A percentile compares a stretch with the other conserved stretches of the same genome.
phyloP scores from a whole-genome alignment of 352 stramenopile species.

The Pythium graminicola region DNA sequence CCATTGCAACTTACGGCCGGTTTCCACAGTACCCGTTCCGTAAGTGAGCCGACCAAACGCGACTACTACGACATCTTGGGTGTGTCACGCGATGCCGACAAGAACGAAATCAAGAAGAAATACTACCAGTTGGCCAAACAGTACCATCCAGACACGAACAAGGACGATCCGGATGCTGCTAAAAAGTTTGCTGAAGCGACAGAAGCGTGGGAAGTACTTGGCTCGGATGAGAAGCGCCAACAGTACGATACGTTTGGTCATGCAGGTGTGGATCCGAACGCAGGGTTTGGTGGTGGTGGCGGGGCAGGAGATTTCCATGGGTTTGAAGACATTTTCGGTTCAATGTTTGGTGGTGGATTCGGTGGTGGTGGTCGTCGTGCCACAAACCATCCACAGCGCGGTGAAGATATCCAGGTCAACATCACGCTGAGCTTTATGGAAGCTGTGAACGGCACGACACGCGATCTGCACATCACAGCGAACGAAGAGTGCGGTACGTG shows the following conservation, averaged over 20 bases:
- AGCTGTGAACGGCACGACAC: slow-evolving; percentile 88
- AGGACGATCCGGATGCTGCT: slow-evolving; percentile 82
- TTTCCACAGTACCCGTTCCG: slow-evolving; percentile 64
- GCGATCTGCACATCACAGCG: slow-evolving; percentile 80
- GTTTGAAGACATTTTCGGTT: slow-evolving; percentile 87
- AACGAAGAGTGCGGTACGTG: slow-evolving; percentile 79
- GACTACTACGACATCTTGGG: slow-evolving; percentile 97
- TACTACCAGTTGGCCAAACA: slow-evolving; percentile 96
- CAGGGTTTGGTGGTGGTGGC: slow-evolving; percentile 45
- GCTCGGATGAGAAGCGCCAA: slow-evolving; percentile 89
- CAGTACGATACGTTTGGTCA: slow-evolving; percentile 95
- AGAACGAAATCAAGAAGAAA: slow-evolving; percentile 97
- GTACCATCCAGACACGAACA: slow-evolving; percentile 98
- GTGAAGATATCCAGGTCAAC: slow-evolving; percentile 93
- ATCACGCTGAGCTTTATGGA: slow-evolving; percentile 93
- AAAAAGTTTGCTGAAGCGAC: slow-evolving; percentile 92
- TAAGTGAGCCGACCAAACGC: slow-evolving; percentile 59
- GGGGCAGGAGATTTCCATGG: slow-evolving; percentile 52
- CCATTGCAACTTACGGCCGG: slow-evolving; percentile 17
- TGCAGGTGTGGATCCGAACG: slow-evolving; percentile 90
- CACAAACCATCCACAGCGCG: slow-evolving; percentile 75
- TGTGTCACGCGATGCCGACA: slow-evolving; percentile 81
- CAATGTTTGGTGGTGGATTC: slow-evolving; percentile 75
- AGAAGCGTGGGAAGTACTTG: slow-evolving; percentile 92
- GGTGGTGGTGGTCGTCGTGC: slow-evolving; percentile 57